Evolutionary conservation across 176 grass and related monocot genomes (phyloP).

Genomic region (Carex pumila): DNA sequence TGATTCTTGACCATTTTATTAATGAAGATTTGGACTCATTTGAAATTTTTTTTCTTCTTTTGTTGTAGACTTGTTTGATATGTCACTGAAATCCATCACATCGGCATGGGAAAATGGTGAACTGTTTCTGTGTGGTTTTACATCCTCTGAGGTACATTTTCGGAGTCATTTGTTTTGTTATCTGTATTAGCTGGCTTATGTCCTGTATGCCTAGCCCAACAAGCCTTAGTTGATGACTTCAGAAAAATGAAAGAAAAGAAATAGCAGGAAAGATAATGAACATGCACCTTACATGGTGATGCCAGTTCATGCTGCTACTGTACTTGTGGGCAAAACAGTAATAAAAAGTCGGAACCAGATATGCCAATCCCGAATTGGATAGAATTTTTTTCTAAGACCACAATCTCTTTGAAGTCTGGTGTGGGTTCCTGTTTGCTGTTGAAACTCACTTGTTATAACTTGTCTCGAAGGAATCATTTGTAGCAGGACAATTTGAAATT

Average conservation of each 20-base stretch:
- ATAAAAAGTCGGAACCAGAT: background rate
- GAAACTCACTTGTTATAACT: background rate
- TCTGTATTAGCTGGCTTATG: background rate
- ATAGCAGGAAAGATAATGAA: background rate
- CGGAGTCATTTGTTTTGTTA: background rate
- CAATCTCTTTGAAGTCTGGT: background rate
- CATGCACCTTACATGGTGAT: background rate
- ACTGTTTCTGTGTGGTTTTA: slow-evolving; percentile 62
- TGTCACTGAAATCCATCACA: slow-evolving; percentile 89
- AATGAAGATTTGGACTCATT: slow-evolving; percentile 8
- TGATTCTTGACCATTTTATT: background rate
- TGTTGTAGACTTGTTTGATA: slow-evolving; percentile 78
- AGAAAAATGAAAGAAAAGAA: background rate
- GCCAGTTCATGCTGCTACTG: background rate
- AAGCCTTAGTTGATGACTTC: background rate
- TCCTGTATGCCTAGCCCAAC: background rate
- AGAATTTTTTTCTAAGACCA: background rate
- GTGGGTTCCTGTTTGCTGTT: background rate
- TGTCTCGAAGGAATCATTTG: background rate
- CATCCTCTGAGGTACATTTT: slow-evolving; percentile 60
- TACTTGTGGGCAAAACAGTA: background rate
- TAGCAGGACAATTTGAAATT: background rate
- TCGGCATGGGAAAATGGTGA: slow-evolving; percentile 78
- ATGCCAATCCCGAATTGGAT: background rate
- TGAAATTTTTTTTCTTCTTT: slow-evolving; percentile 6